Conservation (phyloP, 352 stramenopile species). For the Globisporangium carolinianum region DNA sequence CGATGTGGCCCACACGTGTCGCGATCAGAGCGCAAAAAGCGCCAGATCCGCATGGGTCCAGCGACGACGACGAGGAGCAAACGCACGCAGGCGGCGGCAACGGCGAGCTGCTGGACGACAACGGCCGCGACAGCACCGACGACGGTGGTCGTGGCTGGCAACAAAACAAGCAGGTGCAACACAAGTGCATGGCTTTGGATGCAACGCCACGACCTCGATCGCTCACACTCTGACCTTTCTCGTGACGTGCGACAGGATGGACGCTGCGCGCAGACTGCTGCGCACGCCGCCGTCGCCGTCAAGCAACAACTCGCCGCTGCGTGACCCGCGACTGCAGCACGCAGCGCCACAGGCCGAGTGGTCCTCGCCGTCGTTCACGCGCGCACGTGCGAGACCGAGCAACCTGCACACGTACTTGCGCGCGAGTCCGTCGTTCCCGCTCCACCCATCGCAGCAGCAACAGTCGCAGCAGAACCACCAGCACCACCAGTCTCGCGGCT, state of each 20-base stretch:
- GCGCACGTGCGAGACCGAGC: constrained; percentile 31
- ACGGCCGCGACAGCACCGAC: neutral
- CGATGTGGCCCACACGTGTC: no score
- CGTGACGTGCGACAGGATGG: constrained; percentile 17
- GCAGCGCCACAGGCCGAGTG: constrained; percentile 13
- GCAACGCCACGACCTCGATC: no score
- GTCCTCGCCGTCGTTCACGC: constrained; percentile 33
- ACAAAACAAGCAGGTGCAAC: neutral
- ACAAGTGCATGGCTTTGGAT: neutral
- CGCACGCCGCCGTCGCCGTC: constrained; percentile 15
- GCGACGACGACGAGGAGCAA: constrained; percentile 6
- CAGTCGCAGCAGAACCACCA: constrained; percentile 8
- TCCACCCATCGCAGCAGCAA: constrained; percentile 13
- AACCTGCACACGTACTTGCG: constrained; percentile 32
- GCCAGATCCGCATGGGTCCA: constrained; percentile 7
- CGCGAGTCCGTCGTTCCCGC: constrained; percentile 25
- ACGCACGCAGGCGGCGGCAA: constrained; percentile 2
- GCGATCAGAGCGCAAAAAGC: no score
- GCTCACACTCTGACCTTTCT: neutral
- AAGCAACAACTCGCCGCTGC: neutral
- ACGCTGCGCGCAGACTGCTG: constrained; percentile 19
- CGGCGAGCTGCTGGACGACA: no score
- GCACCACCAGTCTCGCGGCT: constrained; percentile 1
- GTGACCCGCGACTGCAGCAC: neutral
- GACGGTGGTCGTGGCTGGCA: neutral